Evolutionary conservation across 2,329 filamentous ascomycete species (phyloP).

Genomic region (Bipolaris bicolor): DNA sequence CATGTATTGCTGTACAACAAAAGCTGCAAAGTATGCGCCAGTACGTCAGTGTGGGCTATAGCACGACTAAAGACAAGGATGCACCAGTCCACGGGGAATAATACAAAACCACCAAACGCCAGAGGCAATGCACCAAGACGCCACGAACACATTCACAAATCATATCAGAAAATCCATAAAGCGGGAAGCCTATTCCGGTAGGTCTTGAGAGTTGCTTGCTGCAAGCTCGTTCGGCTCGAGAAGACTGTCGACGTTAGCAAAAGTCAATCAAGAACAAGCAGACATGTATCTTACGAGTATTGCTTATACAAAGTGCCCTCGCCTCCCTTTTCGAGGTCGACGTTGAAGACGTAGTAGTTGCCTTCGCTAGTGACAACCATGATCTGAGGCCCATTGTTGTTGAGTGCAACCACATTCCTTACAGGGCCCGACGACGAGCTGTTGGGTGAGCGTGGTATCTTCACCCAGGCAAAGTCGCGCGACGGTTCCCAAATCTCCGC

Average conservation of each 20-base stretch:
- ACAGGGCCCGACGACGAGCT: slow-evolving; percentile 60
- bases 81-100: slow-evolving; percentile 32
- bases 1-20: slow-evolving; percentile 2
- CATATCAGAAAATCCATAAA: slow-evolving; percentile 9
- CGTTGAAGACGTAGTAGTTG: slow-evolving; percentile 91
- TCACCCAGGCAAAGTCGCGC: slow-evolving; percentile 95
- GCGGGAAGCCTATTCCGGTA: slow-evolving; percentile 32
- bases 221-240: slow-evolving; percentile 46
- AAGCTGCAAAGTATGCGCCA: slow-evolving; percentile 4
- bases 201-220: slow-evolving; percentile 38
- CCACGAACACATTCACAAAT: not conserved
- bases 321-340: slow-evolving; percentile 92
- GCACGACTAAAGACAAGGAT: slow-evolving; percentile 10
- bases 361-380: slow-evolving; percentile 99
- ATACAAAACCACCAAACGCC: slow-evolving; percentile 33
- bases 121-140: slow-evolving; percentile 36
- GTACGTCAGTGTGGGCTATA: not conserved
- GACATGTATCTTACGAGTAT: slow-evolving; percentile 76
- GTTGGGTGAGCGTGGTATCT: slow-evolving; percentile 71
- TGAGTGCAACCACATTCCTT: slow-evolving; percentile 96
- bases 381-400: slow-evolving; percentile 89
- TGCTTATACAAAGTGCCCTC: slow-evolving; percentile 91
- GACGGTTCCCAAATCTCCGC: slow-evolving; percentile 98
- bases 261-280: not conserved
- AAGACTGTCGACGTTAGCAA: slow-evolving; percentile 36